These are phyloP conservation scores for Ganoderma boninense DNA, from an alignment of 1,284 basidiomycete genomes.

Conservation along the genomic window DNA sequence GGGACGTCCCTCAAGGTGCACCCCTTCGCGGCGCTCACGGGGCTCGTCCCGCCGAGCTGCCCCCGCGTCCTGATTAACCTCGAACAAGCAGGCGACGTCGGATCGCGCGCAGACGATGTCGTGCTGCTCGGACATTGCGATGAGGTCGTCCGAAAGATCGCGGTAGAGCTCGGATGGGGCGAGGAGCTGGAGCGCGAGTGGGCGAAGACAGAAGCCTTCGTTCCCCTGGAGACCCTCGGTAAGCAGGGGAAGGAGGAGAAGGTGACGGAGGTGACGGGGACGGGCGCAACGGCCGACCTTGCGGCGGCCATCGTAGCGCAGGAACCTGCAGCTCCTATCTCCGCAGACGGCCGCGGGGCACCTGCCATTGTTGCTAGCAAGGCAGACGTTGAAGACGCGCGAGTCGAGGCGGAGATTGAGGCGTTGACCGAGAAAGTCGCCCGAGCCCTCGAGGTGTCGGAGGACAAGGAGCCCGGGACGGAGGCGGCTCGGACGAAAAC, in stretches of 20 bases:
- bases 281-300: constrained; percentile 11
- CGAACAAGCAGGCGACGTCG: constrained; percentile 70
- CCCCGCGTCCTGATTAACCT: constrained; percentile 78
- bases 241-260: constrained; percentile 1
- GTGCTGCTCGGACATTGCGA: constrained; percentile 76
- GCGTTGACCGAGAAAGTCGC: constrained; percentile 20
- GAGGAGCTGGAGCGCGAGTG: constrained; percentile 67
- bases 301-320: background rate
- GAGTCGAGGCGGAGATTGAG: constrained; percentile 23
- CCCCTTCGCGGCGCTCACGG: constrained; percentile 76
- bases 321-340: background rate
- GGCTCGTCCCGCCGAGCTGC: constrained; percentile 56
- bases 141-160: constrained; percentile 64
- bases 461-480: background rate
- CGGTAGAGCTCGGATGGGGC: constrained; percentile 72
- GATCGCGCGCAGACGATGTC: constrained; percentile 62
- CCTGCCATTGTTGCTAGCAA: constrained; percentile 14
- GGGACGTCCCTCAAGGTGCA: constrained; percentile 91
- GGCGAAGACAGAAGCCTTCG: constrained; percentile 53
- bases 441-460: constrained; percentile 27
- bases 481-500: constrained; percentile 12
- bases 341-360: constrained; percentile 1
- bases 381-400: constrained; percentile 16
- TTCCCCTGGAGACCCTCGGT: constrained; percentile 23
- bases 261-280: constrained; percentile 4